Evolutionary conservation across 345 rosid genomes (phyloP).

Genomic region (Gynandropsis gynandra): DNA sequence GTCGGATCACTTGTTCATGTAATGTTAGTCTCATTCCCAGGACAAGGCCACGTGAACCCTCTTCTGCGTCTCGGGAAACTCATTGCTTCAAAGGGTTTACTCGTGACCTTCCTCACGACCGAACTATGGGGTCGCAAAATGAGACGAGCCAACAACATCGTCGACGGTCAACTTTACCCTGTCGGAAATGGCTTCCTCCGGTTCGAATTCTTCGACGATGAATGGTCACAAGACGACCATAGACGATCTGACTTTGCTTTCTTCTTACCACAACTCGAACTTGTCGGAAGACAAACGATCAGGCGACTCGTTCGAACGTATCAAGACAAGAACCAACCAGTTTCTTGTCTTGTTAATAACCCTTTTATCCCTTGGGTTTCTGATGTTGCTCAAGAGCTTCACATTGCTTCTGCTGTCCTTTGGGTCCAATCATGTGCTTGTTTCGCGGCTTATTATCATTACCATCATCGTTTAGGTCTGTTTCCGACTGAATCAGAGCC

Average conservation of each 20-base stretch:
- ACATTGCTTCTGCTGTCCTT: constrained; percentile 65
- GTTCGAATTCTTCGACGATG: constrained; percentile 67
- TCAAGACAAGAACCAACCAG: constrained; percentile 40
- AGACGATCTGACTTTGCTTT: constrained; percentile 32
- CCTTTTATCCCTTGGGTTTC: constrained; percentile 74
- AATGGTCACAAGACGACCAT: constrained; percentile 39
- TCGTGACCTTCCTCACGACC: constrained; percentile 56
- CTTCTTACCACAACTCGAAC: constrained; percentile 44
- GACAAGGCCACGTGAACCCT: constrained; percentile 78
- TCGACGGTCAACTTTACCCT: constrained; percentile 35
- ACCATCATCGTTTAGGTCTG: constrained; percentile 32
- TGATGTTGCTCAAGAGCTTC: constrained; percentile 54
- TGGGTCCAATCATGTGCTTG: constrained; percentile 89
- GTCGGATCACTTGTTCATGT: constrained; percentile 40
- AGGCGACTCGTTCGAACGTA: constrained; percentile 35
- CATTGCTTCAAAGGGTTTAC: constrained; percentile 59
- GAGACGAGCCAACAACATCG: constrained; percentile 44
- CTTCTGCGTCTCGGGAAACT: constrained; percentile 59
- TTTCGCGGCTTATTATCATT: constrained; percentile 57
- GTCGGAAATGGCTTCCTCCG: constrained; percentile 52
- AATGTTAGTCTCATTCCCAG: constrained; percentile 62
- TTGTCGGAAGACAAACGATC: constrained; percentile 34
- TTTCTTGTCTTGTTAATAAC: constrained; percentile 62
- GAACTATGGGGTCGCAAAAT: constrained; percentile 41
- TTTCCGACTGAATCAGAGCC: constrained; percentile 49